phyloP scores from a whole-genome alignment of 257 asterid species.

The Jacaranda copaia region DNA sequence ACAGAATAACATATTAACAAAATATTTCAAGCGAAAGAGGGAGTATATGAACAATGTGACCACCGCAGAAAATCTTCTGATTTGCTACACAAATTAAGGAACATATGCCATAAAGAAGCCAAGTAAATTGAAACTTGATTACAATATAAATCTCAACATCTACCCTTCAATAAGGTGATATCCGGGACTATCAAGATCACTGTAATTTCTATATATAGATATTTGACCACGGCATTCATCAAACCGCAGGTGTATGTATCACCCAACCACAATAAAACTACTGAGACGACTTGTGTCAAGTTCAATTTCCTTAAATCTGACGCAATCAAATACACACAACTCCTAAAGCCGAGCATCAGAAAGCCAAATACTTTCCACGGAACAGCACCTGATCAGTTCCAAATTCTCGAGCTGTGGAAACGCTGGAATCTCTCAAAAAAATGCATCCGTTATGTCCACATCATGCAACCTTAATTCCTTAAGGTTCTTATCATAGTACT shows the following conservation, averaged over 20 bases:
- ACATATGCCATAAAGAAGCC: too few species aligned
- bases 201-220: too few species aligned
- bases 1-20: too few species aligned
- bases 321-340: not conserved
- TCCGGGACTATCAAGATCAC: too few species aligned
- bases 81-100: too few species aligned
- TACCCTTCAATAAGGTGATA: too few species aligned
- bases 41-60: too few species aligned
- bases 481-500: not conserved
- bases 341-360: not conserved
- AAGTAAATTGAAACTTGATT: too few species aligned
- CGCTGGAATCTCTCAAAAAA: not conserved
- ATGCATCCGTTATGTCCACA: not conserved
- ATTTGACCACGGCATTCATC: too few species aligned
- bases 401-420: slow-evolving; percentile 7
- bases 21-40: too few species aligned
- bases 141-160: too few species aligned
- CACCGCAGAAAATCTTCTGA: too few species aligned
- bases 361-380: slow-evolving; percentile 8
- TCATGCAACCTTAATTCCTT: slow-evolving; percentile 19
- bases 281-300: not conserved
- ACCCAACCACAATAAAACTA: not conserved
- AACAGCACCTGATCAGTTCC: slow-evolving; percentile 1
- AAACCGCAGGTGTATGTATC: not conserved
- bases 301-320: not conserved